These are phyloP conservation scores for Aspergillus campestris DNA, from an alignment of 495 filamentous ascomycete species.

Conservation along the genomic window DNA sequence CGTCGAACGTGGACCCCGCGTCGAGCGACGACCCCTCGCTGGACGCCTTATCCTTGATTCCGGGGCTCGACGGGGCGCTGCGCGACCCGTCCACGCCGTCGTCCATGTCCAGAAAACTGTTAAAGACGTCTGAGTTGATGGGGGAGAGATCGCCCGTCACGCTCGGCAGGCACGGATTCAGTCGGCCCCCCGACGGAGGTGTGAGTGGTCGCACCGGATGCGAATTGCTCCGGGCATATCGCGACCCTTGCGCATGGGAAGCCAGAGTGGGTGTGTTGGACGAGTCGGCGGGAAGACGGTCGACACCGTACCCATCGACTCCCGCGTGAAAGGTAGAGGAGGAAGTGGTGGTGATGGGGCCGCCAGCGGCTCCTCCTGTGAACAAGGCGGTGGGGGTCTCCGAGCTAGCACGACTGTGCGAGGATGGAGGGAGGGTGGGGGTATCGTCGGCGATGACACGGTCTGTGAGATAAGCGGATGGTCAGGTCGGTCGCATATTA, in stretches of 20 bases:
- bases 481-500: no score
- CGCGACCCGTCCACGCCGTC: constrained; percentile 33
- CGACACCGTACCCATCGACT: constrained; percentile 32
- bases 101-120: constrained; percentile 40
- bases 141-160: constrained; percentile 22
- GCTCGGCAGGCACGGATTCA: constrained; percentile 29
- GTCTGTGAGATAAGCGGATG: neutral
- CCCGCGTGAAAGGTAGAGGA: constrained; percentile 20
- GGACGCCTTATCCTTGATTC: constrained; percentile 25
- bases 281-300: constrained; percentile 29
- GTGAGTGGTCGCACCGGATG: constrained; percentile 38
- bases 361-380: constrained; percentile 31
- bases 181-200: constrained; percentile 26
- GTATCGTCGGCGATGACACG: constrained; percentile 13
- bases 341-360: constrained; percentile 21
- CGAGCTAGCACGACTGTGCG: constrained; percentile 29
- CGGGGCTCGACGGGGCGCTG: constrained; percentile 23
- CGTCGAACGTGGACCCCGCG: constrained; percentile 68
- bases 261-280: constrained; percentile 25
- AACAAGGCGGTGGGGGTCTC: constrained; percentile 22
- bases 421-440: constrained; percentile 13
- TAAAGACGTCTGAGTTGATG: constrained; percentile 31
- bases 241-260: constrained; percentile 23
- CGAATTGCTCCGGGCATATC: constrained; percentile 40
- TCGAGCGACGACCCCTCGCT: constrained; percentile 33